These are phyloP conservation scores for Byssochlamys sp. DNA, from an alignment of 2,329 filamentous ascomycete species.

Conservation along the genomic window DNA sequence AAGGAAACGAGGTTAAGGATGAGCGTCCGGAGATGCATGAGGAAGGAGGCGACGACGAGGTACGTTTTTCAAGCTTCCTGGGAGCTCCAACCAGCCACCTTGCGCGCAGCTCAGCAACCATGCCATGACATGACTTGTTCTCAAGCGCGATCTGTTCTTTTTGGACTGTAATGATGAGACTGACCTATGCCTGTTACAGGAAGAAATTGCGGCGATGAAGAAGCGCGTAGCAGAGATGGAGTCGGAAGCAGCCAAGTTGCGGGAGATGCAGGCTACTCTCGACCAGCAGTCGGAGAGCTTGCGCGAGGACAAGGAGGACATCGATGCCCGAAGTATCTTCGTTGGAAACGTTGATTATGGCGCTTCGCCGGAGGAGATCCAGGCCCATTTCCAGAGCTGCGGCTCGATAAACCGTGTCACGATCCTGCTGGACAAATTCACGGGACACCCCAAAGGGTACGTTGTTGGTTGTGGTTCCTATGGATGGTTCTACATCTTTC, in stretches of 20 bases:
- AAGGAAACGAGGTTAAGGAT: slow-evolving; percentile 28
- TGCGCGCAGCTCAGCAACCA: background rate
- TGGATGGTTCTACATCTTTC: slow-evolving; percentile 13
- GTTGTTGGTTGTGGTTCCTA: slow-evolving; percentile 26
- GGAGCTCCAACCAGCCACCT: background rate
- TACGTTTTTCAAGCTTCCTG: slow-evolving; percentile 14
- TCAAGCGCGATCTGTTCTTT: background rate
- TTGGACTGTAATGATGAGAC: background rate
- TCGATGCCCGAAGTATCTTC: slow-evolving; percentile 91
- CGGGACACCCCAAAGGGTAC: slow-evolving; percentile 97
- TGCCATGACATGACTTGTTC: background rate
- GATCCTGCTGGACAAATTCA: slow-evolving; percentile 95
- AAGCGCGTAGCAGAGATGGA: slow-evolving; percentile 80
- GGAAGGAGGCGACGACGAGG: slow-evolving; percentile 38
- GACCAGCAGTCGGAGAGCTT: slow-evolving; percentile 77
- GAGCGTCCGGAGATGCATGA: slow-evolving; percentile 30
- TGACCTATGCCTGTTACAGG: slow-evolving; percentile 28
- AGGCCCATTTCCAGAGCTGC: slow-evolving; percentile 94
- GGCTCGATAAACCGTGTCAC: slow-evolving; percentile 97
- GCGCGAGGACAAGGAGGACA: slow-evolving; percentile 86
- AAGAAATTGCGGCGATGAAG: slow-evolving; percentile 85
- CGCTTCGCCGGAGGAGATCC: slow-evolving; percentile 92
- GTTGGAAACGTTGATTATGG: slow-evolving; percentile 98
- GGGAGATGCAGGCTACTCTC: slow-evolving; percentile 76
- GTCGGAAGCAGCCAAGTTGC: slow-evolving; percentile 73